A percentile compares a stretch with the other conserved stretches of the same genome.
Conservation (phyloP, 1,139 yeast species). For the Blastobotrys raffinosifermentans region DNA sequence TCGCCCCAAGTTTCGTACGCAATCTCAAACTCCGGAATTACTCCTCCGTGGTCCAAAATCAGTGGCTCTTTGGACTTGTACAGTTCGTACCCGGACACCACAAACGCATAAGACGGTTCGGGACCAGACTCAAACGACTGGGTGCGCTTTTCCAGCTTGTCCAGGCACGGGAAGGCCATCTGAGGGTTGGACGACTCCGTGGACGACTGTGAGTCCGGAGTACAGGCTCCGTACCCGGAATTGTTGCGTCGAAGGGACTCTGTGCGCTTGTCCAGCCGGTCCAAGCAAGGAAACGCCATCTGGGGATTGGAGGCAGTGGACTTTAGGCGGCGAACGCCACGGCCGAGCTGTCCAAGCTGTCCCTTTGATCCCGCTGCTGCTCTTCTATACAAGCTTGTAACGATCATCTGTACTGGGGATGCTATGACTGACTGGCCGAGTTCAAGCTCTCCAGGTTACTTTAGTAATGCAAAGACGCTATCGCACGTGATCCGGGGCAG, state of each 20-base stretch:
- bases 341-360: too few species aligned
- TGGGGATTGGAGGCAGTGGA: too few species aligned
- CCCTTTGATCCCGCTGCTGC: too few species aligned
- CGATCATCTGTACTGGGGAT: too few species aligned
- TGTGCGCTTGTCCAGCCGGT: slow-evolving; percentile 54
- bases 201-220: not conserved
- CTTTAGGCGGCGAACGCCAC: too few species aligned
- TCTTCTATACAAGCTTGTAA: too few species aligned
- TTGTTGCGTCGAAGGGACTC: too few species aligned
- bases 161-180: slow-evolving; percentile 80
- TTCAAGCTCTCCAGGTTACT: too few species aligned
- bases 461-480: too few species aligned
- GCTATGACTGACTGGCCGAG: too few species aligned
- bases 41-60: slow-evolving; percentile 76
- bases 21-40: slow-evolving; percentile 62
- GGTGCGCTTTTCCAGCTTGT: slow-evolving; percentile 56
- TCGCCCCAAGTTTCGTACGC: slow-evolving; percentile 94
- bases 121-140: slow-evolving; percentile 64
- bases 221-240: not conserved
- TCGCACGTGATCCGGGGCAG: too few species aligned
- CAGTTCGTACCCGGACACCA: slow-evolving; percentile 60
- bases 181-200: slow-evolving; percentile 47
- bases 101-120: slow-evolving; percentile 75
- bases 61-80: slow-evolving; percentile 55
- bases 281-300: slow-evolving; percentile 80